Evolutionary conservation across 2,329 filamentous ascomycete species (phyloP).

Genomic region (Phymatotrichopsis omnivora): DNA sequence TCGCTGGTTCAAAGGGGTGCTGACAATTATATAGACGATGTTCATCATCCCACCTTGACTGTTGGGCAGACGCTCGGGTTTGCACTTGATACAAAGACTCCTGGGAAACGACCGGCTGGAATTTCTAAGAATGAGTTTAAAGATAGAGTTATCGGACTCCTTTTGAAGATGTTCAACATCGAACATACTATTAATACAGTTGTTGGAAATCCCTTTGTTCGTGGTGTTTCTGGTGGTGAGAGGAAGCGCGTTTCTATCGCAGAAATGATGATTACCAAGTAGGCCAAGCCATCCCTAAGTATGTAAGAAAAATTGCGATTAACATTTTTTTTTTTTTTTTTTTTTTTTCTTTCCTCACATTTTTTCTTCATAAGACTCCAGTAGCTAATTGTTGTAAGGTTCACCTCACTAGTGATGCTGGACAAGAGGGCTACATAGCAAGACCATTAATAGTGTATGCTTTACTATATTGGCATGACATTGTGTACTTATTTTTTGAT

Average conservation of each 20-base stretch:
- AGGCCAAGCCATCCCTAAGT: too few relatives aligned
- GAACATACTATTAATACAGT: constrained; percentile 77
- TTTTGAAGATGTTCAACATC: constrained; percentile 90
- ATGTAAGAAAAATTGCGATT: too few relatives aligned
- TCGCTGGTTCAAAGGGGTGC: background rate
- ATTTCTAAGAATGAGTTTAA: constrained; percentile 67
- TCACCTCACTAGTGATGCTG: too few relatives aligned
- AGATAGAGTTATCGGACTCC: constrained; percentile 58
- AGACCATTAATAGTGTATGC: too few relatives aligned
- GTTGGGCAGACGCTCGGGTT: constrained; percentile 82
- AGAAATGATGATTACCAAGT: constrained; percentile 66
- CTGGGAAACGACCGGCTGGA: constrained; percentile 65
- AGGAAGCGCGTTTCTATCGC: constrained; percentile 72
- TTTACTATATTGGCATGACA: too few relatives aligned
- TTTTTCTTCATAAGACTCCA: too few relatives aligned
- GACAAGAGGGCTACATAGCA: too few relatives aligned
- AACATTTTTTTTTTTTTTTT: too few relatives aligned
- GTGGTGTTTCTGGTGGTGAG: constrained; percentile 71
- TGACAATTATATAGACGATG: constrained; percentile 47
- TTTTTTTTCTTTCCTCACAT: too few relatives aligned
- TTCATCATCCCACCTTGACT: constrained; percentile 74
- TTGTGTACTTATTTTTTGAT: too few relatives aligned
- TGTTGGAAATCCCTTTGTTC: constrained; percentile 71
- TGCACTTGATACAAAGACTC: constrained; percentile 73
- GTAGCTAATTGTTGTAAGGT: too few relatives aligned